Conservation (phyloP, 1,284 basidiomycete genomes). For the Ustilago shanxiensis region DNA sequence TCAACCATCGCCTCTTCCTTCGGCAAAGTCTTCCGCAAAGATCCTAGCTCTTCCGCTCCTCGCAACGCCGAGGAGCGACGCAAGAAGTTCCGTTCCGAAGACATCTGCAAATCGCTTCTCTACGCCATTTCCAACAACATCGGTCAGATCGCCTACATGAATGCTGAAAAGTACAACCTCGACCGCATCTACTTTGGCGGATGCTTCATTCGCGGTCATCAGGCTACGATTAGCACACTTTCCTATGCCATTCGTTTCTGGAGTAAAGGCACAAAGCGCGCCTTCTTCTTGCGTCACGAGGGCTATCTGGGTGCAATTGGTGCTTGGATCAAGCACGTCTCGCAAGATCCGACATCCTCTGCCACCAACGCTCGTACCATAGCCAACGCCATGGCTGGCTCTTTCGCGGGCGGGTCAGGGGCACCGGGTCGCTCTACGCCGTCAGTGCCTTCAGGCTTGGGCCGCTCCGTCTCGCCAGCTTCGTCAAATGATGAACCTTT, state of each 20-base stretch:
- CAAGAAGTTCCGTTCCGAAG: conserved; percentile 85
- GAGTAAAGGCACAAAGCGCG: conserved; percentile 97
- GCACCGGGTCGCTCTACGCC: conserved; percentile 32
- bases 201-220: conserved; percentile 97
- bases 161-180: conserved; percentile 97
- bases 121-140: conserved; percentile 99
- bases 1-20: conserved; percentile 98
- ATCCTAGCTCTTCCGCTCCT: conserved; percentile 38
- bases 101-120: conserved; percentile 87
- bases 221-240: conserved; percentile 95
- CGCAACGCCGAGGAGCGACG: conserved; percentile 71
- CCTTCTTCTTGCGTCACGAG: conserved; percentile 96
- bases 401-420: conserved; percentile 8
- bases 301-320: conserved; percentile 86
- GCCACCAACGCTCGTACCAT: conserved; percentile 15
- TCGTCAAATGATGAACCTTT: conserved; percentile 32
- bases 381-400: conserved; percentile 35
- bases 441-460: conserved; percentile 30
- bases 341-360: conserved; percentile 34
- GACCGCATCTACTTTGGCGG: conserved; percentile 99
- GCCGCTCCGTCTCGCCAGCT: conserved; percentile 31
- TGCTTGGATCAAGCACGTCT: conserved; percentile 68
- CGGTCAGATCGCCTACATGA: conserved; percentile 99
- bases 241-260: conserved; percentile 99
- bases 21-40: conserved; percentile 96